These are phyloP conservation scores for Neonectria neomacrospora DNA, from an alignment of 2,329 filamentous ascomycete species.

Conservation along the genomic window DNA sequence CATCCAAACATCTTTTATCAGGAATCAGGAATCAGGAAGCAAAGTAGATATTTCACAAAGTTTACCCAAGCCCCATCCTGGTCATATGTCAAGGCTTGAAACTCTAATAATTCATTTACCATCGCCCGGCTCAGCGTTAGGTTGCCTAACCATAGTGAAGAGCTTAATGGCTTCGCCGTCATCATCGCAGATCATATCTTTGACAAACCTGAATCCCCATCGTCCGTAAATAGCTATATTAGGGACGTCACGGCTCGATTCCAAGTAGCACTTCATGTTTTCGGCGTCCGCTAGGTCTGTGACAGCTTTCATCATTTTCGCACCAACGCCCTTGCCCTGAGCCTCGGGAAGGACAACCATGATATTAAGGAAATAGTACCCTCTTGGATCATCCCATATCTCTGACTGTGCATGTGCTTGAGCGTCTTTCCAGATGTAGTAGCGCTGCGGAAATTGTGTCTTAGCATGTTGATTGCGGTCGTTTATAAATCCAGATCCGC, in stretches of 20 bases:
- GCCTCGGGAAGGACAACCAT: slow-evolving; percentile 73
- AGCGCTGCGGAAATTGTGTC: slow-evolving; percentile 57
- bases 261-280: slow-evolving; percentile 74
- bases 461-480: not conserved
- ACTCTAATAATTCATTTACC: not conserved
- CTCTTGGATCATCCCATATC: slow-evolving; percentile 72
- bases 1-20: not conserved
- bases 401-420: slow-evolving; percentile 70
- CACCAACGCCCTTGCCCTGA: slow-evolving; percentile 75
- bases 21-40: too few species aligned
- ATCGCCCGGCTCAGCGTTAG: slow-evolving; percentile 46
- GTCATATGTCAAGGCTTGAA: not conserved
- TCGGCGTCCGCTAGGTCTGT: slow-evolving; percentile 72
- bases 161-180: slow-evolving; percentile 65
- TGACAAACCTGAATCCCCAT: slow-evolving; percentile 73
- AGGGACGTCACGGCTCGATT: slow-evolving; percentile 74
- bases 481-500: not conserved
- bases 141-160: slow-evolving; percentile 60
- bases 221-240: slow-evolving; percentile 77
- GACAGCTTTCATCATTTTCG: slow-evolving; percentile 71
- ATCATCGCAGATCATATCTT: slow-evolving; percentile 75
- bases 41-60: too few species aligned
- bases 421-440: slow-evolving; percentile 77
- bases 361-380: slow-evolving; percentile 83
- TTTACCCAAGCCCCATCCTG: too few species aligned